phyloP scores from a whole-genome alignment of 495 filamentous ascomycete genomes.

The Viridothelium virens region DNA sequence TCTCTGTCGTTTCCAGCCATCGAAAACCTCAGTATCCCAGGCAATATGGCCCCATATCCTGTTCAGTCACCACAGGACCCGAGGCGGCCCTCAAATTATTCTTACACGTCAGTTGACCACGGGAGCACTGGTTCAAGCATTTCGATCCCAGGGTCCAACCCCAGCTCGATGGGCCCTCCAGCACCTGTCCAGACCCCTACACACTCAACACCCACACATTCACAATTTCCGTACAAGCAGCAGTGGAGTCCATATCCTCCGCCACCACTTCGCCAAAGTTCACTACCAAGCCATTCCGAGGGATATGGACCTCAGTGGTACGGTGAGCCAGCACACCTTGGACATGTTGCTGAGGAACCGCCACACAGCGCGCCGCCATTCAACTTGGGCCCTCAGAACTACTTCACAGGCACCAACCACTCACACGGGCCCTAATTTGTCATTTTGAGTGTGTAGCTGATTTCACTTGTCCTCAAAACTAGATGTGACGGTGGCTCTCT shows the following conservation, averaged over 20 bases:
- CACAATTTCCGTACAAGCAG: conserved; percentile 8
- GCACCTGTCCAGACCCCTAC: conserved; percentile 3
- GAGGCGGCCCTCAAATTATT: conserved; percentile 3
- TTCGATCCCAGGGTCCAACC: conserved; percentile 2
- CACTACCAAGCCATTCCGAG: conserved; percentile 1
- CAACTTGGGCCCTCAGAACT: neutral
- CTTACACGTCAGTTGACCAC: neutral
- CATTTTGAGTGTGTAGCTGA: neutral
- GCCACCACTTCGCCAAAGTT: neutral
- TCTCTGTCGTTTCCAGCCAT: conserved; percentile 5
- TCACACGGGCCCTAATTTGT: conserved; percentile 1
- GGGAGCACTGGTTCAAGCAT: conserved; percentile 4
- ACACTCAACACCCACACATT: conserved; percentile 4
- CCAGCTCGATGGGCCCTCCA: neutral
- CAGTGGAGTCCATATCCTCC: conserved; percentile 8
- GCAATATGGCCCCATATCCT: neutral
- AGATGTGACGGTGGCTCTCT: neutral
- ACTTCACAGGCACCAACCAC: neutral
- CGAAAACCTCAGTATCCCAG: conserved; percentile 6
- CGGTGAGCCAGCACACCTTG: neutral
- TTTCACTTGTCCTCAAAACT: neutral
- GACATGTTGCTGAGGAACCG: conserved; percentile 5
- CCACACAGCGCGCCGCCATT: conserved; percentile 4
- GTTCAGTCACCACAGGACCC: conserved; percentile 1
- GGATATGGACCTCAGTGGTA: conserved; percentile 7